Evolutionary conservation across 2,329 filamentous ascomycete genomes (phyloP).

Genomic region (Chalaropsis ovoidea): DNA sequence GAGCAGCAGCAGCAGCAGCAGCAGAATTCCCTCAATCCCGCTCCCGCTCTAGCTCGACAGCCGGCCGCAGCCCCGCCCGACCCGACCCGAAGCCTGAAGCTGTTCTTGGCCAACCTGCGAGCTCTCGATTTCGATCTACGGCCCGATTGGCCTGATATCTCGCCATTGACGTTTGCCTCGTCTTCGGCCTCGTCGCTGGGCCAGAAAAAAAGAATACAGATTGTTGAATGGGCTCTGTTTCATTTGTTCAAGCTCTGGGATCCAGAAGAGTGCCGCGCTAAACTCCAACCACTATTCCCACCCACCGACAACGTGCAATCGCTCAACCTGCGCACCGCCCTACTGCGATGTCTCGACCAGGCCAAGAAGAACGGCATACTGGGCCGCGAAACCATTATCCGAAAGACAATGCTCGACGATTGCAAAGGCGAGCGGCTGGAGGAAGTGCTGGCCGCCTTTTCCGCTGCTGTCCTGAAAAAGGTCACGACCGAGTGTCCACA

Average conservation of each 20-base stretch:
- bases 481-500: slow-evolving; percentile 36
- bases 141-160: slow-evolving; percentile 72
- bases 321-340: slow-evolving; percentile 72
- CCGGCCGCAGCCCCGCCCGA: not conserved
- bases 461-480: slow-evolving; percentile 69
- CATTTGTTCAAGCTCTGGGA: slow-evolving; percentile 80
- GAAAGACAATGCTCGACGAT: slow-evolving; percentile 94
- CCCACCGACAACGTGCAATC: slow-evolving; percentile 84
- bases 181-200: slow-evolving; percentile 50
- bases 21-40: not conserved
- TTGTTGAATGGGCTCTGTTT: slow-evolving; percentile 84
- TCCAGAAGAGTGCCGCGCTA: slow-evolving; percentile 62
- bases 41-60: not conserved
- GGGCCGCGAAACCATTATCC: slow-evolving; percentile 66
- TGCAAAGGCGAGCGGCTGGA: slow-evolving; percentile 86
- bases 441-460: slow-evolving; percentile 76
- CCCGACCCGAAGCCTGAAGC: slow-evolving; percentile 40
- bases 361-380: slow-evolving; percentile 80
- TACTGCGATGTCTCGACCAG: slow-evolving; percentile 71
- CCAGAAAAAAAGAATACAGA: slow-evolving; percentile 71
- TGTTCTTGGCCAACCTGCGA: slow-evolving; percentile 75
- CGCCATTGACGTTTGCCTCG: slow-evolving; percentile 57
- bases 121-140: slow-evolving; percentile 68
- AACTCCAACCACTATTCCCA: slow-evolving; percentile 82
- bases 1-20: slow-evolving; percentile 1